phyloP scores from a whole-genome alignment of 768 basidiomycete species.

The Neoboletus magnificus region DNA sequence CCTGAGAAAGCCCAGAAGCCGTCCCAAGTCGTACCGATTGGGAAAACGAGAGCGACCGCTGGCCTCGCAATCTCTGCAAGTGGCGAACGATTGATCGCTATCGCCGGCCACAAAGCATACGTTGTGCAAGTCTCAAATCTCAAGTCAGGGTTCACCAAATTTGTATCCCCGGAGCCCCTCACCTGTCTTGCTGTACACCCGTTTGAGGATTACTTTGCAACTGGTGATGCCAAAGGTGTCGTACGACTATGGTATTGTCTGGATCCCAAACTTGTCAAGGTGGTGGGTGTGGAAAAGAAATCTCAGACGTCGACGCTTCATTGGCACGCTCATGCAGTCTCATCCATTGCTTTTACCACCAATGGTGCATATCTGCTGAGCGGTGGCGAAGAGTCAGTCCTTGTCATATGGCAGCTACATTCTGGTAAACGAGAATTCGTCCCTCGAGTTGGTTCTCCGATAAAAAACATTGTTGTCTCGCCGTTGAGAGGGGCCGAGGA shows the following conservation, averaged over 20 bases:
- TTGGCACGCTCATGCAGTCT: constrained; percentile 96
- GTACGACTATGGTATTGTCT: constrained; percentile 94
- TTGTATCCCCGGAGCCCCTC: constrained; percentile 73
- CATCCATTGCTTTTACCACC: constrained; percentile 78
- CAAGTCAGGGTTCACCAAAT: constrained; percentile 73
- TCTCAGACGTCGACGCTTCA: constrained; percentile 85
- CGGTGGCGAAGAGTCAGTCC: constrained; percentile 91
- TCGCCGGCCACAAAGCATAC: constrained; percentile 75
- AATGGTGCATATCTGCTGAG: constrained; percentile 92
- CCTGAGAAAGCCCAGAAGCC: constrained; percentile 44
- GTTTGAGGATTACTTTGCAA: constrained; percentile 89
- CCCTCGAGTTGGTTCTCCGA: constrained; percentile 86
- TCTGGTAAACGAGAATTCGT: constrained; percentile 88
- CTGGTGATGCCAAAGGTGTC: constrained; percentile 82
- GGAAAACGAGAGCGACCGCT: constrained; percentile 61
- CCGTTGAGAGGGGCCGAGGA: constrained; percentile 58
- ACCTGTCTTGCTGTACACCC: constrained; percentile 90
- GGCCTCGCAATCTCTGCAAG: constrained; percentile 72
- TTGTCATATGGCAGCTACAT: constrained; percentile 97
- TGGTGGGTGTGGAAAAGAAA: constrained; percentile 67
- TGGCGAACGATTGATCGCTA: constrained; percentile 74
- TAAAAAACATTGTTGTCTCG: constrained; percentile 63
- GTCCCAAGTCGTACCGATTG: constrained; percentile 52
- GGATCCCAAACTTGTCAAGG: constrained; percentile 51
- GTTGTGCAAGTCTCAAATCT: constrained; percentile 58